Evolutionary conservation across 2,329 filamentous ascomycete genomes (phyloP).

Genomic region (Alternaria longipes): DNA sequence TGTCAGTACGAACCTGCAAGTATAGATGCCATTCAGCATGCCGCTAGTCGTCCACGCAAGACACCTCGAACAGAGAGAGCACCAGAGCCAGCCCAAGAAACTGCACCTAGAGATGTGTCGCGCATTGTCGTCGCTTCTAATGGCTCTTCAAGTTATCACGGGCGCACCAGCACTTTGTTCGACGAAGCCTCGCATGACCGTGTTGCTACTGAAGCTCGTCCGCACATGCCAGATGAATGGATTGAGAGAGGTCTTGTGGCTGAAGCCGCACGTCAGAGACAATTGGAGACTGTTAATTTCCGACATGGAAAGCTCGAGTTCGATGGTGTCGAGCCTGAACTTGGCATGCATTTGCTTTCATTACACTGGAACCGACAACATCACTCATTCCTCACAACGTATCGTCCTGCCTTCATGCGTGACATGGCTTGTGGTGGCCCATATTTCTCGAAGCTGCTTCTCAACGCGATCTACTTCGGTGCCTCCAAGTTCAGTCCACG

Average conservation of each 20-base stretch:
- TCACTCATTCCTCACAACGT: constrained; percentile 59
- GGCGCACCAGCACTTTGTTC: constrained; percentile 60
- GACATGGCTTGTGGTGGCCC: constrained; percentile 10
- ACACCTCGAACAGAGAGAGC: constrained; percentile 20
- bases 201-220: constrained; percentile 23
- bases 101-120: constrained; percentile 44
- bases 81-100: not conserved
- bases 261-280: constrained; percentile 59
- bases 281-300: constrained; percentile 61
- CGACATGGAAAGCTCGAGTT: constrained; percentile 61
- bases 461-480: too few species aligned
- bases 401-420: constrained; percentile 59
- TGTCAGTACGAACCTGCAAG: constrained; percentile 54
- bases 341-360: constrained; percentile 62
- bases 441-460: too few species aligned
- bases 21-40: constrained; percentile 35
- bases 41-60: constrained; percentile 28
- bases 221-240: constrained; percentile 50
- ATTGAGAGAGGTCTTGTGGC: constrained; percentile 59
- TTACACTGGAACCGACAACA: constrained; percentile 66
- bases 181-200: constrained; percentile 50
- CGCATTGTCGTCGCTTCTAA: constrained; percentile 54
- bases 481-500: too few species aligned
- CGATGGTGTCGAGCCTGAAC: constrained; percentile 63
- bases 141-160: constrained; percentile 58